Percentiles rank a stretch among this genome's conserved stretches.
Evolutionary conservation across 164 flowering plant genomes (phyloP).

Genomic region (Dillenia turbinata): DNA sequence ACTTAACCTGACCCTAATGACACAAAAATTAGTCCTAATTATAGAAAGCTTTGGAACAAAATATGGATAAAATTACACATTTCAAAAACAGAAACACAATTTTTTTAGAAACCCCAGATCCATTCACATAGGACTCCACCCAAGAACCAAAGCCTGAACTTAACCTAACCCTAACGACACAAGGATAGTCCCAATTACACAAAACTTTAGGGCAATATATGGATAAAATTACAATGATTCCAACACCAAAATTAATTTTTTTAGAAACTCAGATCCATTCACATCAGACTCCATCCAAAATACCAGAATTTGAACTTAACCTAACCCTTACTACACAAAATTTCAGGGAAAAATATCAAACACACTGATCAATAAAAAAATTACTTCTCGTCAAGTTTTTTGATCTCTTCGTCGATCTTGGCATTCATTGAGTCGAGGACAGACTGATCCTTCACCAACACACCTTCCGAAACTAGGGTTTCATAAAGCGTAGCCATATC

Average conservation of each 20-base stretch:
- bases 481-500: conserved; percentile 84
- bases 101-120: too few species aligned
- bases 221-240: background rate
- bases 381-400: conserved; percentile 90
- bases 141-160: too few species aligned
- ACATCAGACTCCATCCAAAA: too few species aligned
- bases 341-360: background rate
- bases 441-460: conserved; percentile 65
- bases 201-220: background rate
- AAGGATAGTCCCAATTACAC: background rate
- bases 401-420: conserved; percentile 72
- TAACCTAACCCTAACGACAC: too few species aligned
- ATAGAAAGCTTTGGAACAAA: too few species aligned
- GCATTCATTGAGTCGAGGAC: conserved; percentile 67
- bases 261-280: background rate
- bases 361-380: conserved; percentile 9
- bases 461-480: conserved; percentile 46
- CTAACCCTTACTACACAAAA: background rate
- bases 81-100: too few species aligned
- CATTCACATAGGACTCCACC: too few species aligned
- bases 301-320: too few species aligned
- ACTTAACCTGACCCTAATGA: too few species aligned
- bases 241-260: background rate
- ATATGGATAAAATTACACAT: too few species aligned
- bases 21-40: too few species aligned